Evolutionary conservation across 2,329 filamentous ascomycete genomes (phyloP).

Genomic region (Paecilomyces fulvus): DNA sequence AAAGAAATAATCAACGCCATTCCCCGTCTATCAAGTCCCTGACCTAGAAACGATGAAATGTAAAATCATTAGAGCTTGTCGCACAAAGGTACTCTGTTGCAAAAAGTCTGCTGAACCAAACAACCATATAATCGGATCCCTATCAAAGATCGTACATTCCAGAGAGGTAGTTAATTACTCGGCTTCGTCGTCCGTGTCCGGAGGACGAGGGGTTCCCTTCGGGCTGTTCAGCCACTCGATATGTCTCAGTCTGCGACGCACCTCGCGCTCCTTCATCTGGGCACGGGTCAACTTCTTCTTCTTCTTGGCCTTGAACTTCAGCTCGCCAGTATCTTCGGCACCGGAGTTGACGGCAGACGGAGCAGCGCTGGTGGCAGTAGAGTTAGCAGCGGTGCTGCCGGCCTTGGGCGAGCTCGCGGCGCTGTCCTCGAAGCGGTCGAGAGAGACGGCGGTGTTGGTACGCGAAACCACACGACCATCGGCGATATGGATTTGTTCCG

Average conservation of each 20-base stretch:
- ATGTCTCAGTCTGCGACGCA: constrained; percentile 76
- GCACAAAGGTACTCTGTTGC: not conserved
- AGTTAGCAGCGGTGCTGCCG: constrained; percentile 49
- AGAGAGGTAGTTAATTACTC: constrained; percentile 11
- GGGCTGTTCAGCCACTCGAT: constrained; percentile 71
- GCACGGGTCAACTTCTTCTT: constrained; percentile 99
- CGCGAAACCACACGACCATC: constrained; percentile 82
- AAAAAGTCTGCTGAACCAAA: not conserved
- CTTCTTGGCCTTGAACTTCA: constrained; percentile 84
- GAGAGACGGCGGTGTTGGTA: constrained; percentile 62
- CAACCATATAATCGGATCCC: constrained; percentile 2
- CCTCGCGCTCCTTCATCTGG: constrained; percentile 89
- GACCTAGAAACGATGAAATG: not conserved
- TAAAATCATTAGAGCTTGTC: constrained; percentile 2
- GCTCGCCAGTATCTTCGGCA: constrained; percentile 66
- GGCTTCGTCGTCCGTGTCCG: constrained; percentile 69
- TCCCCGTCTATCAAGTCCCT: not conserved
- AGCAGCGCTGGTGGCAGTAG: constrained; percentile 51
- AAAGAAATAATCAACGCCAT: not conserved
- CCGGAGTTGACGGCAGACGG: constrained; percentile 61
- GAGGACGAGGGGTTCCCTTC: constrained; percentile 71
- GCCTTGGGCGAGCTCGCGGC: constrained; percentile 51
- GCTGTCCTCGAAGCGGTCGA: constrained; percentile 81
- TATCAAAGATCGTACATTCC: constrained; percentile 1
- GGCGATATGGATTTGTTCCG: constrained; percentile 91